phyloP scores from a whole-genome alignment of 768 basidiomycete species.

The Mycena crocata region DNA sequence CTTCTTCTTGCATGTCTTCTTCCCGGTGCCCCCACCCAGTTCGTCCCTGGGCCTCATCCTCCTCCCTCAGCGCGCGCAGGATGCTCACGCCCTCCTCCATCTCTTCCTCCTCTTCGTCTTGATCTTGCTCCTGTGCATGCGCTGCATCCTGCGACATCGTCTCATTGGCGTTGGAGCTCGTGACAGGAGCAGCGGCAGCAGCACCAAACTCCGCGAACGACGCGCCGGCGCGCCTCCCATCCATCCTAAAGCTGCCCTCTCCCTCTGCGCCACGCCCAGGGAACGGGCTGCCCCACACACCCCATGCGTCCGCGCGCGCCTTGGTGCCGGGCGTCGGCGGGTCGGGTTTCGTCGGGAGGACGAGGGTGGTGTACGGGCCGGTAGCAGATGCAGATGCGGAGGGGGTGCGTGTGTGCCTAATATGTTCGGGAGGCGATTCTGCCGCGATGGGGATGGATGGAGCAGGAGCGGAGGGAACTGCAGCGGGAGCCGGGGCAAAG shows the following conservation, averaged over 20 bases:
- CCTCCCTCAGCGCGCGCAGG: slow-evolving; percentile 29
- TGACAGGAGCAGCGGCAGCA: background rate
- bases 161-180: too few relatives aligned
- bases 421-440: too few relatives aligned
- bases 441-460: background rate
- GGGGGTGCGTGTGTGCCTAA: background rate
- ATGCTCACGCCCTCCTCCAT: slow-evolving; percentile 28
- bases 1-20: too few relatives aligned
- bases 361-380: background rate
- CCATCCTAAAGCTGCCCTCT: slow-evolving; percentile 30
- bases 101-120: slow-evolving; percentile 21
- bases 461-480: background rate
- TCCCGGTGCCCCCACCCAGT: background rate
- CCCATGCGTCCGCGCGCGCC: slow-evolving; percentile 56
- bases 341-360: slow-evolving; percentile 58
- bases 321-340: slow-evolving; percentile 54
- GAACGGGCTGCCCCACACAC: slow-evolving; percentile 46
- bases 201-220: background rate
- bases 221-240: slow-evolving; percentile 15
- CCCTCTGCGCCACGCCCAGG: slow-evolving; percentile 17
- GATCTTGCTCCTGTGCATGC: background rate
- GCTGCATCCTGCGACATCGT: too few relatives aligned
- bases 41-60: slow-evolving; percentile 33
- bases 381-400: background rate
- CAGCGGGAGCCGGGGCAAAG: background rate